A percentile compares a stretch with the other conserved stretches of the same genome.
Evolutionary conservation across 768 basidiomycete species (phyloP).

Genomic region (Xanthoconium stramineum): DNA sequence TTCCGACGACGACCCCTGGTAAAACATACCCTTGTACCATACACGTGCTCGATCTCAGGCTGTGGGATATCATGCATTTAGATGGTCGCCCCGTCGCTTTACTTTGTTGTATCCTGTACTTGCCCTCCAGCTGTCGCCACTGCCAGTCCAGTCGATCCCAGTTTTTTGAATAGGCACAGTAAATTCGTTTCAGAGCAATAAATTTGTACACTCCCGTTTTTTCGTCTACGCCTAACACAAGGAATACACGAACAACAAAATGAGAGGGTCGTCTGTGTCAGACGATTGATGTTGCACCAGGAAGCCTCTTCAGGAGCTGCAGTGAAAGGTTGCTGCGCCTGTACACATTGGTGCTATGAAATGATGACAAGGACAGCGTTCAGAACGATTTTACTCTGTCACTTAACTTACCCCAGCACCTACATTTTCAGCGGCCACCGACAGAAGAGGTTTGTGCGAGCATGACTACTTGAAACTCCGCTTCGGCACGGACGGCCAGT

Average conservation of each 20-base stretch:
- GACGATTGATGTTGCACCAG: slow-evolving; percentile 23
- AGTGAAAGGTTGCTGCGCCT: slow-evolving; percentile 29
- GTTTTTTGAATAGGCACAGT: no score
- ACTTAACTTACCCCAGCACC: no score
- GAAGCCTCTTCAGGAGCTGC: slow-evolving; percentile 34
- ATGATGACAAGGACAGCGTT: no score
- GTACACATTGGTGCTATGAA: slow-evolving; percentile 29
- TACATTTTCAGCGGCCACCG: no score
- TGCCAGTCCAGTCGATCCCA: neutral
- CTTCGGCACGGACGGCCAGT: no score
- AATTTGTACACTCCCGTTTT: slow-evolving; percentile 12
- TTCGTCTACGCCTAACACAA: slow-evolving; percentile 7
- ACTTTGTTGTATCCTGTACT: no score
- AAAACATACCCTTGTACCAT: neutral
- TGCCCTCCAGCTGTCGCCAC: neutral
- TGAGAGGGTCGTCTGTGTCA: slow-evolving; percentile 1
- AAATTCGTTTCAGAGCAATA: no score
- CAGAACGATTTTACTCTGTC: no score
- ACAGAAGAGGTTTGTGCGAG: no score
- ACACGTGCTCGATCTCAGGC: neutral
- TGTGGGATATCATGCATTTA: neutral
- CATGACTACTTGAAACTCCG: no score
- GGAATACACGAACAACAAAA: neutral
- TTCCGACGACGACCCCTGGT: slow-evolving; percentile 32
- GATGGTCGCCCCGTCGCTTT: neutral